These are phyloP conservation scores for Sisymbrium altissimum DNA, from an alignment of 345 rosid genomes.

Conservation along the genomic window DNA sequence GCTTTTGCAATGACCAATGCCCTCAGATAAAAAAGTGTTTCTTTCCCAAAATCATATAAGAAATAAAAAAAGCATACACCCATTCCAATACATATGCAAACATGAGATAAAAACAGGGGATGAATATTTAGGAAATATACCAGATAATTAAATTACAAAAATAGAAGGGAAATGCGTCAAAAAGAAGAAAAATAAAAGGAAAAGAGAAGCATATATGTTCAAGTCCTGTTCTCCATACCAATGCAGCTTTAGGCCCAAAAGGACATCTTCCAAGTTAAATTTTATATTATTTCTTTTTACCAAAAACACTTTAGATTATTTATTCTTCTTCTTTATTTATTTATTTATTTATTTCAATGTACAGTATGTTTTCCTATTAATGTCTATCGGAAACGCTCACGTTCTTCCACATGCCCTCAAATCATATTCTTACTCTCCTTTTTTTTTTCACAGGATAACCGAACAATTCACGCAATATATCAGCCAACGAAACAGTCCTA, in stretches of 20 bases:
- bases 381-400: too few species aligned
- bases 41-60: conserved; percentile 14
- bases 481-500: background rate
- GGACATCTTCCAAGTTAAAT: background rate
- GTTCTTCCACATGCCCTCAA: background rate
- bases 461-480: background rate
- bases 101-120: background rate
- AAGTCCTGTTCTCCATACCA: background rate
- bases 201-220: background rate
- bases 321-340: background rate
- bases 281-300: background rate
- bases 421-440: background rate
- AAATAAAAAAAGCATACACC: background rate
- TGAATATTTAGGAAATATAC: background rate
- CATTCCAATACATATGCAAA: background rate
- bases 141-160: background rate
- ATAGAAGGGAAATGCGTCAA: background rate
- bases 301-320: background rate
- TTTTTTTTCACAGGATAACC: background rate
- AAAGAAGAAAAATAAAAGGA: background rate
- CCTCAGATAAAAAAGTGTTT: conserved; percentile 21
- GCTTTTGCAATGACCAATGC: conserved; percentile 20
- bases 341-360: too few species aligned
- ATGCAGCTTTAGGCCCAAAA: conserved; percentile 1
- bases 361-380: too few species aligned